These are phyloP conservation scores for Agastache rugosa DNA, from an alignment of 257 asterid species.

Conservation along the genomic window DNA sequence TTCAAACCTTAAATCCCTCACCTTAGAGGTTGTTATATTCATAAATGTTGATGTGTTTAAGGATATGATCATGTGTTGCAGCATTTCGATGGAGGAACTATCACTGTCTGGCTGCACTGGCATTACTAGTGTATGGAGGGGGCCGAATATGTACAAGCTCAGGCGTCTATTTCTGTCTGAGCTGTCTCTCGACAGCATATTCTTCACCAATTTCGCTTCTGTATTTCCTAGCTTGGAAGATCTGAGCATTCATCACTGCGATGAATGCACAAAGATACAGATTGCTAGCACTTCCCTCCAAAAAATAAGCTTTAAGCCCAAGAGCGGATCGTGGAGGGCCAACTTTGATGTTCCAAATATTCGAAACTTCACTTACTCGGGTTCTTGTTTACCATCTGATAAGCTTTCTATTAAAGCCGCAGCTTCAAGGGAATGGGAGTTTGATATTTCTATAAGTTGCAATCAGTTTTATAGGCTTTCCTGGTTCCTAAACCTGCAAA, in stretches of 20 bases:
- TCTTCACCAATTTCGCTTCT: neutral
- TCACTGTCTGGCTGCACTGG: neutral
- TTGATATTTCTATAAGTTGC: neutral
- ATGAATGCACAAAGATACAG: neutral
- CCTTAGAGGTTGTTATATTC: neutral
- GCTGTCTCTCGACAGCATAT: neutral
- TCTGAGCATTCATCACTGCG: neutral
- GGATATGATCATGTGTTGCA: too few species aligned
- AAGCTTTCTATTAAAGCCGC: neutral
- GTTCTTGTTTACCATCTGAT: neutral
- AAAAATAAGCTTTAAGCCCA: neutral
- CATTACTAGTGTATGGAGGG: too few species aligned
- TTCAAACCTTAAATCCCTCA: neutral
- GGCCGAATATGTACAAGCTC: neutral
- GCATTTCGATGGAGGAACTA: neutral
- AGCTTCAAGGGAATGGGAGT: neutral
- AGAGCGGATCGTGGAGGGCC: neutral
- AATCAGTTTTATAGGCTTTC: neutral
- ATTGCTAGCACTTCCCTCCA: neutral
- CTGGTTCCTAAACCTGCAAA: slow-evolving; percentile 22
- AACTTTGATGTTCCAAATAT: neutral
- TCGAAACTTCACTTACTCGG: neutral
- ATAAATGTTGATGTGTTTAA: too few species aligned
- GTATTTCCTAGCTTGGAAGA: slow-evolving; percentile 6
- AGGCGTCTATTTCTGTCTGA: neutral